Conservation (phyloP, 2,329 filamentous ascomycete genomes). For the Pseudopyricularia javanii region DNA sequence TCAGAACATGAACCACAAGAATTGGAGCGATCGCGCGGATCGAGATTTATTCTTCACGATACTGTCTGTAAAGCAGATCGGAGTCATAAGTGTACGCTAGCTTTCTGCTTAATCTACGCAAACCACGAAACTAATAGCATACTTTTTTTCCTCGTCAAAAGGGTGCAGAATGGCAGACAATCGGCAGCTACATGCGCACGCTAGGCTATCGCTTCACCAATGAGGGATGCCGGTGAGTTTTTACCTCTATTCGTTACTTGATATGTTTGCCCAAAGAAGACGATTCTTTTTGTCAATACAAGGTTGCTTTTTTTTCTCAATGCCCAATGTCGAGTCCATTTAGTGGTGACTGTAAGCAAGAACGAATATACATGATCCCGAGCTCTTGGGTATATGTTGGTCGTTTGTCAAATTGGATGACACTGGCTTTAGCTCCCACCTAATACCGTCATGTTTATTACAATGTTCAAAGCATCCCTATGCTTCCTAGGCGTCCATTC, state of each 20-base stretch:
- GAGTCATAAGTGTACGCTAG: constrained; percentile 35
- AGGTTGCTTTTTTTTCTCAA: no score
- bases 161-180: constrained; percentile 48
- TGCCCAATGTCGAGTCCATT: no score
- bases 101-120: not conserved
- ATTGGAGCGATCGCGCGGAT: constrained; percentile 49
- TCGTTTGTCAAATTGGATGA: no score
- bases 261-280: not conserved
- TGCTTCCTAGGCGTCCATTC: no score
- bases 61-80: constrained; percentile 49
- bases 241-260: not conserved
- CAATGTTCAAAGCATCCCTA: no score
- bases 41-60: constrained; percentile 54
- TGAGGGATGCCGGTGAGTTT: constrained; percentile 48
- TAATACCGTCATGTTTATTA: no score
- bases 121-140: not conserved
- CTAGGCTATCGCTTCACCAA: constrained; percentile 52
- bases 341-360: no score
- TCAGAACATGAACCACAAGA: constrained; percentile 26
- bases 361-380: no score
- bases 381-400: no score
- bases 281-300: no score
- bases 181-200: constrained; percentile 47
- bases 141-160: not conserved
- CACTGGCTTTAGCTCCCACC: no score